A percentile compares a stretch with the other conserved stretches of the same genome.
phyloP scores from a whole-genome alignment of 2,329 filamentous ascomycete genomes.

The Trichoderma hamatum region DNA sequence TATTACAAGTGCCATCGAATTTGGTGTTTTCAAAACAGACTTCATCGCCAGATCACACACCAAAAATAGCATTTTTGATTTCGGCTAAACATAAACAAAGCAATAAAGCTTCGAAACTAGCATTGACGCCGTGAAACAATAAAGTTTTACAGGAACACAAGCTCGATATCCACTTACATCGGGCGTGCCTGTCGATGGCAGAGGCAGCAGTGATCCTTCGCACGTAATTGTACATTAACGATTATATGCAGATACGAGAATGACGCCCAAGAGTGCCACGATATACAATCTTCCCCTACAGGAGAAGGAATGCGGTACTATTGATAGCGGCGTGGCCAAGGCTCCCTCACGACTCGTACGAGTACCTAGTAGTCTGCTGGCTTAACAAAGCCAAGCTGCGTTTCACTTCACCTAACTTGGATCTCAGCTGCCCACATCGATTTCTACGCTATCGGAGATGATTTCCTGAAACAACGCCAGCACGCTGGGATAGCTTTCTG shows the following conservation, averaged over 20 bases:
- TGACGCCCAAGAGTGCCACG: neutral
- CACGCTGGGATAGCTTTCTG: slow-evolving; percentile 3
- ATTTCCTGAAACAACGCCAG: slow-evolving; percentile 28
- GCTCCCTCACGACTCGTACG: neutral
- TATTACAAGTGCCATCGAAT: neutral
- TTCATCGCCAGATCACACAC: neutral
- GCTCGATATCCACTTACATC: neutral
- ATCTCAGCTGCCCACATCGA: slow-evolving; percentile 27
- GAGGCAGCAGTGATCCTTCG: neutral
- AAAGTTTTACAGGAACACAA: slow-evolving; percentile 3
- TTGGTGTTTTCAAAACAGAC: neutral
- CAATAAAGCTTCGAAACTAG: slow-evolving; percentile 8
- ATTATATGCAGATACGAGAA: neutral
- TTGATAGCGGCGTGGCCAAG: neutral
- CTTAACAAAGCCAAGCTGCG: neutral
- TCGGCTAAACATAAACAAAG: slow-evolving; percentile 19
- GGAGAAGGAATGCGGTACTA: neutral
- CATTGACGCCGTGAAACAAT: slow-evolving; percentile 16
- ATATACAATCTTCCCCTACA: neutral
- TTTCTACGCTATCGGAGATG: slow-evolving; percentile 27
- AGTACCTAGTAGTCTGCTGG: neutral
- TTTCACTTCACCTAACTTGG: slow-evolving; percentile 25
- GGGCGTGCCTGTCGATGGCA: neutral
- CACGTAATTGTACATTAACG: neutral
- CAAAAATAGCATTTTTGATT: slow-evolving; percentile 10